phyloP scores from a whole-genome alignment of 495 filamentous ascomycete genomes.

The Penicillium cosmopolitanum region DNA sequence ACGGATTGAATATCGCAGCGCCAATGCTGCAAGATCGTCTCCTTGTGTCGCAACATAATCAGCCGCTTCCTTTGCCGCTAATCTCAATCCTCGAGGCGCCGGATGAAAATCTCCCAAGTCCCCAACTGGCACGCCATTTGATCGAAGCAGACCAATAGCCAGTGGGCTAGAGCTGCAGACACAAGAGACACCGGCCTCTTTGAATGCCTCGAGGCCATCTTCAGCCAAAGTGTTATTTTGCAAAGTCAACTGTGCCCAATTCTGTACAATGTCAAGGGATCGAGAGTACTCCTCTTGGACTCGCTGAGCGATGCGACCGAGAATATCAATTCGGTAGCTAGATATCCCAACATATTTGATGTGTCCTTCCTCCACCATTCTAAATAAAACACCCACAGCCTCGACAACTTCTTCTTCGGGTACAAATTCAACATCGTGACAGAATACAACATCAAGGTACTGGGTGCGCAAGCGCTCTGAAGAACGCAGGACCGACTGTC shows the following conservation, averaged over 20 bases:
- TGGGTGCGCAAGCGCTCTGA: conserved; percentile 52
- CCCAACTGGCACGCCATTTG: conserved; percentile 69
- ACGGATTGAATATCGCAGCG: conserved; percentile 22
- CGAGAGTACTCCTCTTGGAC: conserved; percentile 69
- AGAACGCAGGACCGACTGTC: conserved; percentile 53
- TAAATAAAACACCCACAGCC: conserved; percentile 63
- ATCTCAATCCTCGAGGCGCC: conserved; percentile 63
- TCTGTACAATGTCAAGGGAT: conserved; percentile 79
- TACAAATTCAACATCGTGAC: conserved; percentile 69
- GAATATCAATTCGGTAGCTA: conserved; percentile 71
- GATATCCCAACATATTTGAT: conserved; percentile 84
- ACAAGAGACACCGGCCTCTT: conserved; percentile 67
- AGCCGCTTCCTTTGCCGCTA: conserved; percentile 52
- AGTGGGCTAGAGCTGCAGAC: conserved; percentile 82
- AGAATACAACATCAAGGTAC: conserved; percentile 68
- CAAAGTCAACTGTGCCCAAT: conserved; percentile 81
- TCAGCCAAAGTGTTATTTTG: conserved; percentile 69
- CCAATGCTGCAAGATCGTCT: conserved; percentile 62
- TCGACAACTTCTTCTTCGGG: conserved; percentile 52
- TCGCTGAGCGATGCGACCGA: conserved; percentile 66
- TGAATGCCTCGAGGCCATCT: conserved; percentile 56
- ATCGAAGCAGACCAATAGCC: conserved; percentile 77
- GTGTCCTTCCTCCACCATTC: conserved; percentile 64
- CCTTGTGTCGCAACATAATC: conserved; percentile 57
- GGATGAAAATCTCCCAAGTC: conserved; percentile 79